These are phyloP conservation scores for Colletotrichum viniferum DNA, from an alignment of 2,329 filamentous ascomycete genomes.

Conservation along the genomic window DNA sequence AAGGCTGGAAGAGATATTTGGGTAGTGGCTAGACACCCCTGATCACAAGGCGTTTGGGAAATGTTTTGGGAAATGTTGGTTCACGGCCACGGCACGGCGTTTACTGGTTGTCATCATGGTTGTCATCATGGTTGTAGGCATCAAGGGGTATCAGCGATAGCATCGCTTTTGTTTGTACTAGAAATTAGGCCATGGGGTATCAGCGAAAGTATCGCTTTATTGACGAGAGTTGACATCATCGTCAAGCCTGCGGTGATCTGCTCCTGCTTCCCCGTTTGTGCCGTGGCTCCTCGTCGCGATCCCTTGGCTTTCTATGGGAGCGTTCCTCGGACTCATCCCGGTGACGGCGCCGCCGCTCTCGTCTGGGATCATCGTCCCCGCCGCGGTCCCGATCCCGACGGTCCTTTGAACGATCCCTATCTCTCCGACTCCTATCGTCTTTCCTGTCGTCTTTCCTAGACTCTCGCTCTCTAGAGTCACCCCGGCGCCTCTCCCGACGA, in stretches of 20 bases:
- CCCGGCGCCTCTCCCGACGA: constrained; percentile 29
- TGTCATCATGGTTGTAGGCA: neutral
- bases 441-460: constrained; percentile 27
- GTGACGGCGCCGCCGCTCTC: constrained; percentile 31
- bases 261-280: constrained; percentile 20
- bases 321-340: constrained; percentile 33
- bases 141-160: neutral
- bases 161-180: neutral
- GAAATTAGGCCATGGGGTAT: neutral
- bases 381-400: constrained; percentile 25
- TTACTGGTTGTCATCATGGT: neutral
- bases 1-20: constrained; percentile 85
- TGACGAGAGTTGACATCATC: neutral
- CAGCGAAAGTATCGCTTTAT: constrained; percentile 1
- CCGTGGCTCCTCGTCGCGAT: constrained; percentile 24
- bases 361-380: constrained; percentile 23
- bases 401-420: constrained; percentile 26
- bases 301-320: constrained; percentile 8
- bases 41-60: neutral
- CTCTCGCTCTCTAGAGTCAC: constrained; percentile 32
- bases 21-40: constrained; percentile 37
- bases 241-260: constrained; percentile 15
- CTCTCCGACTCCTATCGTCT: constrained; percentile 24
- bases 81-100: neutral
- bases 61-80: neutral